Base-by-base conservation (phyloP, 805 yeast genomes). In the Pichia paraexigua region DNA sequence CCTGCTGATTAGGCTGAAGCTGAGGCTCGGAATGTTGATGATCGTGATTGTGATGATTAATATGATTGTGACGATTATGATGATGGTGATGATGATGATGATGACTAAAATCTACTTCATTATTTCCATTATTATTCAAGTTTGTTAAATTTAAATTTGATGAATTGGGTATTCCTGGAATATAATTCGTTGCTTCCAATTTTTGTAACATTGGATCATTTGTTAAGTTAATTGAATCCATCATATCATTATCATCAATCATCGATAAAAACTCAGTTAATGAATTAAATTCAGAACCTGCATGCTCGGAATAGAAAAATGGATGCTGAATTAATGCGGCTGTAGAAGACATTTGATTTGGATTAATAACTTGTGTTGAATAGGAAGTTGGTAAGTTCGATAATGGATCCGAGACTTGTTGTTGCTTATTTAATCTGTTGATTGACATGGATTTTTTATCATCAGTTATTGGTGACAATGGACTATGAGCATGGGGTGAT, bases 211-310 rank as follows among this genome's bases (percentile, higher is more conserved):
- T 57, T 18, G 73, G 73, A 52, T 69, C 72, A 50, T 69, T 67
- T 25, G 58, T 63, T 45, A 65, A 53, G 50, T 65, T 67, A 42
- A 69, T 67, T 10, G 70, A 51, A 53, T 73, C 77, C 12, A 80
- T 82, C 60, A 83, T 69, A 48, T 82, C 87, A 0, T 91, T 87
- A 62, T 90, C 96, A 60, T 91, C 97, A 45, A 91, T 79, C 87
- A 91, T 87, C 1, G 91, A 82, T 48, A 91, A 70, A 60, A 91
- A 91, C 63, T 91, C 97, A 53, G 89, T 89, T 58, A 91, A 72
- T 0, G 96, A 89, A 55, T 89, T 82, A 63, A 91, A 90, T 68
- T 91, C 97, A 21, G 94, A 83, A 2, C 96, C 96, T 0, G 94
- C 95, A 63, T 90, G 95, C 60, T 90, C 96, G 0, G 96, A 86